Percentiles rank a stretch among this genome's conserved stretches.
Evolutionary conservation across 495 filamentous ascomycete genomes (phyloP).

Genomic region (Umbilicaria muhlenbergii): DNA sequence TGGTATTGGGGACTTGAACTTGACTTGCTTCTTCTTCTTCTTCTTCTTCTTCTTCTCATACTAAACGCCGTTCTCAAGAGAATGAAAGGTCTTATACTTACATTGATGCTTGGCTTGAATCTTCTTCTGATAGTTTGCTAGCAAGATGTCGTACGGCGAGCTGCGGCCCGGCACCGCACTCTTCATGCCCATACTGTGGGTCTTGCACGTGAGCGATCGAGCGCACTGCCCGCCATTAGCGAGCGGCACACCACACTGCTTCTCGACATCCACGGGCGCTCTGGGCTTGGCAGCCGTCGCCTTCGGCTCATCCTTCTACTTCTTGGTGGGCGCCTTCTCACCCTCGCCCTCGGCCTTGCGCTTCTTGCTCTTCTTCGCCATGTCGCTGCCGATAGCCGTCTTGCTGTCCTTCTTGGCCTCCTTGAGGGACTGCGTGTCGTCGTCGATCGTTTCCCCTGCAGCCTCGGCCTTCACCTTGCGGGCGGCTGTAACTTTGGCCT

Average conservation of each 20-base stretch:
- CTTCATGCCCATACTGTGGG: slow-evolving; percentile 92
- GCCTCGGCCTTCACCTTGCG: slow-evolving; percentile 46
- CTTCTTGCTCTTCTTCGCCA: slow-evolving; percentile 72
- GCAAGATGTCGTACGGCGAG: slow-evolving; percentile 85
- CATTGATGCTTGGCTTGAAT: slow-evolving; percentile 96
- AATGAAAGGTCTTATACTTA: slow-evolving; percentile 23
- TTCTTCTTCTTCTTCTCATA: too few relatives aligned
- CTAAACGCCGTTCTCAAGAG: too few relatives aligned
- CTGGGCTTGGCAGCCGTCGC: slow-evolving; percentile 76
- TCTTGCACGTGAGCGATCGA: slow-evolving; percentile 87
- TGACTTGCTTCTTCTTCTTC: too few relatives aligned
- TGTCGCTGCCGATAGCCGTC: slow-evolving; percentile 33
- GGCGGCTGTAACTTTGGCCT: slow-evolving; percentile 57
- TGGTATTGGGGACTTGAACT: too few relatives aligned
- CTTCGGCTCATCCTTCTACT: slow-evolving; percentile 83
- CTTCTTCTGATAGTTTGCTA: slow-evolving; percentile 94
- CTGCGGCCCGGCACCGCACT: slow-evolving; percentile 77
- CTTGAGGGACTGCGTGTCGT: slow-evolving; percentile 16
- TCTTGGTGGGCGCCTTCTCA: slow-evolving; percentile 47
- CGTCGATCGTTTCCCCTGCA: slow-evolving; percentile 28
- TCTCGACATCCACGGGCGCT: slow-evolving; percentile 92
- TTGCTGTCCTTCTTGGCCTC: slow-evolving; percentile 51
- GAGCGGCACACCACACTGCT: slow-evolving; percentile 85
- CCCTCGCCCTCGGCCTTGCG: slow-evolving; percentile 73
- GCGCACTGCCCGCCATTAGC: slow-evolving; percentile 79